Evolutionary conservation across 1,284 basidiomycete genomes (phyloP).

Genomic region (Anthracocystis panici-leucophaei): DNA sequence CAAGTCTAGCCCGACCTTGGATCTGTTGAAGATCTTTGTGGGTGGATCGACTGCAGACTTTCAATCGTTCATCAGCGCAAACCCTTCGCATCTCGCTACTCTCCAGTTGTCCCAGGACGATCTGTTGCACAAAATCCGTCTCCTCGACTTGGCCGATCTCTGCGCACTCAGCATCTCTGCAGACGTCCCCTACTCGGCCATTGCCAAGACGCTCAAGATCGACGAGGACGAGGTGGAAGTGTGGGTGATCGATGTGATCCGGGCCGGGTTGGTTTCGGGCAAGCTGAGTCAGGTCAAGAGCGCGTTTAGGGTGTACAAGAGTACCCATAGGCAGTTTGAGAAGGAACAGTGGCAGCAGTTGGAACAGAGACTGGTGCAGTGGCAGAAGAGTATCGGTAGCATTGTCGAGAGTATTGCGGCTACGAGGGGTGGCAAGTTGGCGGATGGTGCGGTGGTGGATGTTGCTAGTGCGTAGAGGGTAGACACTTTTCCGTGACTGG

Average conservation of each 20-base stretch:
- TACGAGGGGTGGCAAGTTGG: constrained; percentile 36
- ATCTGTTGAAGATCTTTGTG: constrained; percentile 64
- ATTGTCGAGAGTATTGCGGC: constrained; percentile 58
- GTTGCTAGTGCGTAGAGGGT: constrained; percentile 13
- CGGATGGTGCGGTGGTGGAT: constrained; percentile 9
- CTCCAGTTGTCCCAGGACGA: constrained; percentile 46
- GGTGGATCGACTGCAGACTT: constrained; percentile 54
- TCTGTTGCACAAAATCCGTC: constrained; percentile 63
- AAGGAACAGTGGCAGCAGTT: constrained; percentile 63
- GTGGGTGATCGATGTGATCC: constrained; percentile 70
- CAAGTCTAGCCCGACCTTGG: constrained; percentile 46
- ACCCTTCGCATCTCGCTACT: constrained; percentile 30
- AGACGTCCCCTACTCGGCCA: constrained; percentile 62
- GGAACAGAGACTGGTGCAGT: constrained; percentile 60
- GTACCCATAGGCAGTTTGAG: constrained; percentile 62
- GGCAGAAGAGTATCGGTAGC: constrained; percentile 59
- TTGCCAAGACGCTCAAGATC: constrained; percentile 54
- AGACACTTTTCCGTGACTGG: neutral
- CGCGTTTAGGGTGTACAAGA: constrained; percentile 66
- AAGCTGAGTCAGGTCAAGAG: constrained; percentile 66
- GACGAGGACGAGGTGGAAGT: constrained; percentile 61
- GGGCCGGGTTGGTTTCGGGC: constrained; percentile 65
- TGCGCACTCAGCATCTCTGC: constrained; percentile 60
- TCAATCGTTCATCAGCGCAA: constrained; percentile 36
- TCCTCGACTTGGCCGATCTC: constrained; percentile 64